Evolutionary conservation across 2,329 filamentous ascomycete genomes (phyloP), one percentile per base, ranked within the genome.

Genomic region (Fusarium ramigenum): DNA sequence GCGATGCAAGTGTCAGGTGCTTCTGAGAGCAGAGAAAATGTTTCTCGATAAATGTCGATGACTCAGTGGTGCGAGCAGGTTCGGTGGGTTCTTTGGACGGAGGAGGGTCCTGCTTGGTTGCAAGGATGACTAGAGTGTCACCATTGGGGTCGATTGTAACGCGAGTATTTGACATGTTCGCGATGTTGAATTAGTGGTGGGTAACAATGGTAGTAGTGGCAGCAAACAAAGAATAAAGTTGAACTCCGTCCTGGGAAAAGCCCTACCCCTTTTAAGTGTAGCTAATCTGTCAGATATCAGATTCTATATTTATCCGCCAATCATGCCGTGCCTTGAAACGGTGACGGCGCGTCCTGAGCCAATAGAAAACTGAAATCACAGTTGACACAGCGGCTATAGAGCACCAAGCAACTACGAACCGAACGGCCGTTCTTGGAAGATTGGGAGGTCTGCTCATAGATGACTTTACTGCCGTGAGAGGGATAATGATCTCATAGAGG

Each of bases 21-120:
- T 63, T 65, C 16, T 42, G 46, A 6, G 58, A 63, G 12, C 62
- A 65, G 19, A 63, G 16, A 16, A 65, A 63, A 7, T 40, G 62
- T 5, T 42, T 54, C 7, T 65, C 58, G 1, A 14, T n/a, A 2
- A 21, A 23, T 11, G n/a, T 14, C 6, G 12, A 32, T 1, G 30
- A 14, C 2, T 56, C 11, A 3, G 42, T 8, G 1, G 40, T 37
- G 19, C 16, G 25, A 23, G 47, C n/a, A 19, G 16, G 16, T 52
- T 36, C 5, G 9, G 8, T 19, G n/a, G 8, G 2, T 36, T 52
- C 30, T 25, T 14, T 19, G 8, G 30, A 10, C 0, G 23, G 10
- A 7, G n/a, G 10, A 47, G 16, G 32, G 23, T 37, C 40, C 9
- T 58, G 32, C 9, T 37, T 58, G 40, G 12, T 36, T 37, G 15